Base-by-base conservation (phyloP, 768 basidiomycete species). In the Lactarius hengduanensis region DNA sequence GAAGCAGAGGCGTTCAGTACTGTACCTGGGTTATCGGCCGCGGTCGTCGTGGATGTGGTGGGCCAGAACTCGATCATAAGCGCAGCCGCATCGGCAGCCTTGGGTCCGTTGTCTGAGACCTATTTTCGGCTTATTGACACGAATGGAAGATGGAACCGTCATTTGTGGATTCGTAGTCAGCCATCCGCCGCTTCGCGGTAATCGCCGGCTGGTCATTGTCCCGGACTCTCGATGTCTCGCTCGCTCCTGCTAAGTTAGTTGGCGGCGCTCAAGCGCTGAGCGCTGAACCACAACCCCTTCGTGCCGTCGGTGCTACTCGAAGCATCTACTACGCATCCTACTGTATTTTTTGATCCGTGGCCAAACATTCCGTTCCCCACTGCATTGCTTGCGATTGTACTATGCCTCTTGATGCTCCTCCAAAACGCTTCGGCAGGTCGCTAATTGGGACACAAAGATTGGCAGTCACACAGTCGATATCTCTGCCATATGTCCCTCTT, bases 11-110 rank as follows among this genome's bases (percentile, higher is more conserved):
- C 50, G 6, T 53, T 8, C 26, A 15, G 13, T 11, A n/a, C n/a
- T n/a, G n/a, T n/a, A 6, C 50, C n/a, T 50, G 47, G 47, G 22
- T 50, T 50, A 50, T 50, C 50, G 11, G 50, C 26, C 50, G 50
- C 50, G 50, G 45, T 47, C n/a, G 45, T n/a, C 45, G 45, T n/a
- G 45, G 6, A 26, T 53, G 26, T 50, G 22, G 50, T 50, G 26
- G 50, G 50, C 50, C 50, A 53, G 50, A 53, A 22, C 50, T 50
- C n/a, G 50, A 50, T 26, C 50, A 26, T 50, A 50, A 22, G 50
- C 22, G 50, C 26, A 26, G 50, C 22, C 47, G 26, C 26, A 13
- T 3, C 50, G 50, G 50, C 50, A 26, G 7, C 15, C 4, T 26
- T 15, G 26, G 22, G 6, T 53, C 50, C 50, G 50, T 53, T 53